phyloP scores from a whole-genome alignment of 371 early-diverging fungal species.

The Mucor ambiguus region DNA sequence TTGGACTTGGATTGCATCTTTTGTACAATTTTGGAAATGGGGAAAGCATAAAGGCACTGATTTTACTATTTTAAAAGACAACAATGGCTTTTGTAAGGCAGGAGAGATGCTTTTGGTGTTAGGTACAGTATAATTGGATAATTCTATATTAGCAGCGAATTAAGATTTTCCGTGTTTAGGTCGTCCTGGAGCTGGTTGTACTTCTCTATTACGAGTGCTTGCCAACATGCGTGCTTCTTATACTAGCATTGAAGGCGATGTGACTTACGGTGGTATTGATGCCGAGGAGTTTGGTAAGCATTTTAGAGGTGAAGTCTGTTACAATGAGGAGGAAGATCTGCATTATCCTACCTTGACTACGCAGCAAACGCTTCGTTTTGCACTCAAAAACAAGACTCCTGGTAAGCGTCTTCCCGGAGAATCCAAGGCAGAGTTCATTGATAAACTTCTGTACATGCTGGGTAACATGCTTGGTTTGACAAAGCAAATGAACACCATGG shows the following conservation, averaged over 20 bases:
- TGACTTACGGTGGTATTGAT: conserved; percentile 53
- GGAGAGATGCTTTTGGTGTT: conserved; percentile 63
- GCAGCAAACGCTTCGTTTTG: conserved; percentile 57
- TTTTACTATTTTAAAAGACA: conserved; percentile 44
- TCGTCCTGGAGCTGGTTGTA: conserved; percentile 61
- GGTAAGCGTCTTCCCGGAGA: conserved; percentile 44
- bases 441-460: conserved; percentile 46
- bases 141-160: too few relatives aligned
- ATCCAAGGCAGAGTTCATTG: conserved; percentile 29
- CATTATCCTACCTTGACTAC: conserved; percentile 58
- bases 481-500: conserved; percentile 64
- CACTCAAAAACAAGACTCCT: conserved; percentile 57
- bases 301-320: conserved; percentile 55
- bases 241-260: conserved; percentile 44
- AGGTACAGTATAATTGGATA: too few relatives aligned
- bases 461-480: conserved; percentile 59
- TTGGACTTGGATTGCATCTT: conserved; percentile 27
- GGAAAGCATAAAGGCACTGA: conserved; percentile 34
- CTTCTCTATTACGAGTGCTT: conserved; percentile 55
- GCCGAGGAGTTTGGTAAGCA: conserved; percentile 41
- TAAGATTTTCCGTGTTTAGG: conserved; percentile 28
- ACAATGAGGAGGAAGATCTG: conserved; percentile 61
- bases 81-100: conserved; percentile 49
- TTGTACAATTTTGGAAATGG: conserved; percentile 38
- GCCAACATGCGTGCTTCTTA: conserved; percentile 56